Evolutionary conservation across 202 grass and related monocot genomes (phyloP), one percentile per base, ranked within the genome.

Genomic region (Panicum hallii): DNA sequence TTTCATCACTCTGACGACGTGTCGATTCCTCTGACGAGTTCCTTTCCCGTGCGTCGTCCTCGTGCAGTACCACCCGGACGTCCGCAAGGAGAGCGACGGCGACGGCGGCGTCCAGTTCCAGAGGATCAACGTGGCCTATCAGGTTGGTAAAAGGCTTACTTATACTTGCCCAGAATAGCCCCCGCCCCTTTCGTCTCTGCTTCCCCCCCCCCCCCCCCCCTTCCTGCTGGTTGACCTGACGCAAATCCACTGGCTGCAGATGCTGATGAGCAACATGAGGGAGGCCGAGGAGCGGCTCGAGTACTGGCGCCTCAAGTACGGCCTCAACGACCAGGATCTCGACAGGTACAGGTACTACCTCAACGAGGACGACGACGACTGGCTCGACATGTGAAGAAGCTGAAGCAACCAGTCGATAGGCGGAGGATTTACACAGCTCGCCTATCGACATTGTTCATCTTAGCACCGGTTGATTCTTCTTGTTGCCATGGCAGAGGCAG

Each of bases 31-130:
- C 40, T 62, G 42, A 56, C 23, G 52, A 1, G 15, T 6, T 6
- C 43, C 43, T 44, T 44, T 44, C 43, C 43, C 3, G 12, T 5
- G 12, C 47, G 15, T 16, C 11, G 0, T 0, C 2, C 17, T 8
- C 43, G 58, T 62, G 80, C 92, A 94, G 94, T 94, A 97, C 70
- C 95, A 97, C 89, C 95, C 95, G 43, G 95, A 97, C 74, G 88
- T 91, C 9, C 70, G 89, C 78, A 96, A 91, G 86, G 91, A 87
- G 80, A 87, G 61, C 79, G 83, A 90, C 32, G 28, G 30, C 50
- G 30, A 89, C 41, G 40, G 46, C 63, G 19, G 38, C 74, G 60
- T 79, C 23, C 84, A 91, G 5, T 97, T 97, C 79, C 82, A 93
- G 83, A 46, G 83, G 54, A 94, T 97, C 53, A 94, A 85, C 64